phyloP scores from a whole-genome alignment of 148 eudicot genomes.

The Rhododendron williamsianum region DNA sequence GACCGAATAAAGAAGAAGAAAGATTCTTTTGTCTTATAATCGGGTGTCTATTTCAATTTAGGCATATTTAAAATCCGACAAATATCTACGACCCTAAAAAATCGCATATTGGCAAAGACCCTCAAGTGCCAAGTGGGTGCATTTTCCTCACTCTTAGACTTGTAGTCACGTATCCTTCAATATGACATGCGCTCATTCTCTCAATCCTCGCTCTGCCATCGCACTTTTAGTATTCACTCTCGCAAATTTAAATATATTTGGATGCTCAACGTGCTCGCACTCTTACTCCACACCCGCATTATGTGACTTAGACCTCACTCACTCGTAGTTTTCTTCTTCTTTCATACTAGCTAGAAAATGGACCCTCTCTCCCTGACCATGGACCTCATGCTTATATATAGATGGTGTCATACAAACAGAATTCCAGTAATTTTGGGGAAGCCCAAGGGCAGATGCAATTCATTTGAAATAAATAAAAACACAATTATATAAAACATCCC shows the following conservation, averaged over 20 bases:
- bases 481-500: not conserved
- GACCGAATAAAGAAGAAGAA: not conserved
- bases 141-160: not conserved
- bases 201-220: no score
- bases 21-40: not conserved
- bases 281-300: no score
- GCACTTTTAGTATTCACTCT: no score
- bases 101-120: constrained; percentile 10
- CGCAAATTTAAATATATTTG: no score
- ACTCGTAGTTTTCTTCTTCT: not conserved
- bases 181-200: no score
- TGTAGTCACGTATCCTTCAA: no score
- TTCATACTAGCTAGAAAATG: constrained; percentile 3
- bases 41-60: not conserved
- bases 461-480: constrained; percentile 6
- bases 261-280: no score
- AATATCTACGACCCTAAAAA: no score
- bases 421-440: not conserved
- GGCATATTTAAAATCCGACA: not conserved
- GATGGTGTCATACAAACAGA: constrained; percentile 2
- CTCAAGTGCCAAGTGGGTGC: not conserved
- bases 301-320: no score
- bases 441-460: constrained; percentile 11
- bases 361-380: constrained; percentile 7
- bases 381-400: constrained; percentile 14